These are phyloP conservation scores for Colletotrichum tamarilloi DNA, from an alignment of 2,329 filamentous ascomycete genomes.

Conservation along the genomic window DNA sequence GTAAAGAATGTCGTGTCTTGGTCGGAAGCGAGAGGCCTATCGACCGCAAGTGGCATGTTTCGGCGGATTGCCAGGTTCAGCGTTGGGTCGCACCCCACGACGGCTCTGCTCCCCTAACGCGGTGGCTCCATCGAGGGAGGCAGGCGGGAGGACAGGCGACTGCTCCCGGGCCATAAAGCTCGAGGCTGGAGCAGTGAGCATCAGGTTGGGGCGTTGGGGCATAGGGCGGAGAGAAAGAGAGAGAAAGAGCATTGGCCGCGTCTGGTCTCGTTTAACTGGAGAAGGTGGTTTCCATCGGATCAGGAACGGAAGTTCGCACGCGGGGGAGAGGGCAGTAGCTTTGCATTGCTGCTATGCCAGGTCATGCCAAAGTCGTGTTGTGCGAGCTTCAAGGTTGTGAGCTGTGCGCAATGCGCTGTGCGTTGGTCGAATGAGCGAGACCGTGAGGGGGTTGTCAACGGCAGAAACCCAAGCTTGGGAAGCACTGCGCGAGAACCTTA, in stretches of 20 bases:
- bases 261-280: conserved; percentile 20
- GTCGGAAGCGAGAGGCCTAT: conserved; percentile 23
- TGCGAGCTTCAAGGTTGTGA: conserved; percentile 21
- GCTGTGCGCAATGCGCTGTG: conserved; percentile 26
- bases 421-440: conserved; percentile 8
- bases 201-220: neutral
- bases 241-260: conserved; percentile 19
- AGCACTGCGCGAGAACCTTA: neutral
- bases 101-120: conserved; percentile 18
- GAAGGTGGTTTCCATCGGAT: conserved; percentile 22
- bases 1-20: conserved; percentile 20
- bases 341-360: conserved; percentile 9
- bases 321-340: conserved; percentile 24
- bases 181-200: neutral
- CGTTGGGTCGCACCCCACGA: conserved; percentile 29
- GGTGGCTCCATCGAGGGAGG: conserved; percentile 9
- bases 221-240: neutral
- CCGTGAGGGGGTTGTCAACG: conserved; percentile 6
- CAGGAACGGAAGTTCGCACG: conserved; percentile 20
- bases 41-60: conserved; percentile 31
- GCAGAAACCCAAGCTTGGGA: conserved; percentile 4
- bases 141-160: conserved; percentile 8
- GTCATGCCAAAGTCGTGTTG: conserved; percentile 13
- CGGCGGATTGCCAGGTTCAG: conserved; percentile 20
- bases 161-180: conserved; percentile 8